Conservation (phyloP, 345 rosid genomes). For the Murraya paniculata region DNA sequence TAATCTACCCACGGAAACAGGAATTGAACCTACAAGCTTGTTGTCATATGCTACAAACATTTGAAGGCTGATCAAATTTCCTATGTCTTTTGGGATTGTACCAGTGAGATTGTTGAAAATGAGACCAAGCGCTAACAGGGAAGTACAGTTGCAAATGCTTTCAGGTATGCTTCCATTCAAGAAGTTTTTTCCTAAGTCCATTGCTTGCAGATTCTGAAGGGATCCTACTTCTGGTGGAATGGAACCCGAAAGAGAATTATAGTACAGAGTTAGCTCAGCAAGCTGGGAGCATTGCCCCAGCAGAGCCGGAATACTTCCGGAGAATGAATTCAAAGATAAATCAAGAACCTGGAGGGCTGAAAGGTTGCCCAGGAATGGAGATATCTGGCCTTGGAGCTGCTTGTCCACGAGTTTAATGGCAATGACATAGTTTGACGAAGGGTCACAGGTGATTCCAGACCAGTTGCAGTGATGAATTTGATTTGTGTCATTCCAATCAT, state of each 20-base stretch:
- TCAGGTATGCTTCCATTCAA: constrained; percentile 61
- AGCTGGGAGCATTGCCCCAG: constrained; percentile 59
- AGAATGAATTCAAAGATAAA: constrained; percentile 54
- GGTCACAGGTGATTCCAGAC: constrained; percentile 70
- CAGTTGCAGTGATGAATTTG: constrained; percentile 62
- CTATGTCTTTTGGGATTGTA: constrained; percentile 48
- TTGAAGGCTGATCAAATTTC: constrained; percentile 57
- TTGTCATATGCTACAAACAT: constrained; percentile 41
- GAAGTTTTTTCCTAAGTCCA: constrained; percentile 61
- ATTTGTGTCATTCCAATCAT: constrained; percentile 53
- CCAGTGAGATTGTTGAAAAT: constrained; percentile 64
- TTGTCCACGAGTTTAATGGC: constrained; percentile 48
- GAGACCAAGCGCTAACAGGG: constrained; percentile 44
- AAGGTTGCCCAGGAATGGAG: constrained; percentile 65
- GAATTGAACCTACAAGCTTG: constrained; percentile 56
- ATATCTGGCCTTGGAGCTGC: constrained; percentile 66
- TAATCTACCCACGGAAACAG: constrained; percentile 54
- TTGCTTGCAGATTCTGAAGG: constrained; percentile 43
- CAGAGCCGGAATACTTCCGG: constrained; percentile 58
- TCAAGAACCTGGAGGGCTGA: constrained; percentile 93
- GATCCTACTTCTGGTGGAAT: constrained; percentile 61
- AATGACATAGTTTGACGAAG: constrained; percentile 38
- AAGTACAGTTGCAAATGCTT: constrained; percentile 51
- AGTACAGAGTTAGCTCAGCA: constrained; percentile 38
- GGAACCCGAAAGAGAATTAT: constrained; percentile 58